Evolutionary conservation across 1,284 basidiomycete species (phyloP).

Genomic region (Trichosporon coremiiforme): DNA sequence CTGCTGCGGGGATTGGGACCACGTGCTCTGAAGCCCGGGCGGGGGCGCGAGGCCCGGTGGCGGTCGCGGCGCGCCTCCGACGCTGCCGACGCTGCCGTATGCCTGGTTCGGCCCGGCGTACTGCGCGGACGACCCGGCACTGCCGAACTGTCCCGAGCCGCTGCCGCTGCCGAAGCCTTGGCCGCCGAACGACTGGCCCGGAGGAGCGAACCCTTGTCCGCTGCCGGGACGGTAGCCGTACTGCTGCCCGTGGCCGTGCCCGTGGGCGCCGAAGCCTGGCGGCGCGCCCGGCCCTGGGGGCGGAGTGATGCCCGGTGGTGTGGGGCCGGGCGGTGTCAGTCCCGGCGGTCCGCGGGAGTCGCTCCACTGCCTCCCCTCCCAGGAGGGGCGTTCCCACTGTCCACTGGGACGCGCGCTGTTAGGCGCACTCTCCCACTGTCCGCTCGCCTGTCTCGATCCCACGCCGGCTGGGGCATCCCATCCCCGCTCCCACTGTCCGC

Average conservation of each 20-base stretch:
- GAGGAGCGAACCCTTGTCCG: background rate
- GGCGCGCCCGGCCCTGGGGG: background rate
- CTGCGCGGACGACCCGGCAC: background rate
- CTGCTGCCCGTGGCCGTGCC: background rate
- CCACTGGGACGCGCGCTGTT: background rate
- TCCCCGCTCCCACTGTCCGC: background rate
- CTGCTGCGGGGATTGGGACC: background rate
- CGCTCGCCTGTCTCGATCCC: background rate
- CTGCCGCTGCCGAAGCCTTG: background rate
- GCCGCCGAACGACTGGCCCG: background rate
- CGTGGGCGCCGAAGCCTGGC: background rate
- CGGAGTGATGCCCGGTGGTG: background rate
- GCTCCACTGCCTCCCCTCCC: background rate
- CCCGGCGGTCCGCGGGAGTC: background rate
- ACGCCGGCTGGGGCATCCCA: background rate
- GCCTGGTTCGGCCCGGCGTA: background rate
- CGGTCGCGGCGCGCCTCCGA: background rate
- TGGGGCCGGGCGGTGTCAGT: background rate
- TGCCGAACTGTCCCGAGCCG: background rate
- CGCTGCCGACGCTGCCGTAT: background rate
- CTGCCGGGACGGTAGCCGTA: background rate
- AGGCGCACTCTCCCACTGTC: background rate
- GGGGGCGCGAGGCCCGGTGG: constrained; percentile 2
- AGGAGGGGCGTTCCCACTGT: background rate
- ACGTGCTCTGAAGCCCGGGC: background rate